A percentile compares a stretch with the other conserved stretches of the same genome.
phyloP scores from a whole-genome alignment of 2,329 filamentous ascomycete genomes.

The Didymella lethalis region DNA sequence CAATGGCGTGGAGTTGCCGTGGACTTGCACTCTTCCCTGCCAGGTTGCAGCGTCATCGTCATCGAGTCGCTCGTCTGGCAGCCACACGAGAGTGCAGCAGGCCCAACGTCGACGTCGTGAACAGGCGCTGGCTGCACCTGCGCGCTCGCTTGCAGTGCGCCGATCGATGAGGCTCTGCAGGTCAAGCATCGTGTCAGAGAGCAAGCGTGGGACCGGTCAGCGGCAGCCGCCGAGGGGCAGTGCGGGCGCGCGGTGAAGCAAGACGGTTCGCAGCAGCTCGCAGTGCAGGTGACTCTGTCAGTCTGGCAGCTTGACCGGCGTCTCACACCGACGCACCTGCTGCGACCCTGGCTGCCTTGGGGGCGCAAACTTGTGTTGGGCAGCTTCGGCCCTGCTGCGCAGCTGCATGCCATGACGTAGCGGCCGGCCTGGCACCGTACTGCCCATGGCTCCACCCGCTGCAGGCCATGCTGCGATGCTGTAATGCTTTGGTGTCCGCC shows the following conservation, averaged over 20 bases:
- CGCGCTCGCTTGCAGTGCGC: neutral
- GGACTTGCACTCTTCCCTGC: constrained; percentile 11
- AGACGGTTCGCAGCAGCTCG: neutral
- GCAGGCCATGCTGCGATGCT: constrained; percentile 4
- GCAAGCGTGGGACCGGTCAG: constrained; percentile 18
- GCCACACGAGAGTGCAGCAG: constrained; percentile 1
- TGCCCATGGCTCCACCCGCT: constrained; percentile 9
- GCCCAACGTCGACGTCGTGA: neutral
- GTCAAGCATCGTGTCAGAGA: constrained; percentile 13
- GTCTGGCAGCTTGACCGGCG: constrained; percentile 8
- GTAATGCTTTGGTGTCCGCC: constrained; percentile 12
- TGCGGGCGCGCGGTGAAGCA: constrained; percentile 7
- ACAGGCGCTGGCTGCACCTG: neutral
- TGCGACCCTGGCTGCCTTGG: neutral
- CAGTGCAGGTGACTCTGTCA: constrained; percentile 7
- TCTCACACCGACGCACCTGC: constrained; percentile 8
- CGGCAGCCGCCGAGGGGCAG: constrained; percentile 15
- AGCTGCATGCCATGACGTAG: constrained; percentile 16
- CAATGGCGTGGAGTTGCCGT: constrained; percentile 5
- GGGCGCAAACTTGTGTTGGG: constrained; percentile 19
- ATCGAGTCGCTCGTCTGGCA: constrained; percentile 8
- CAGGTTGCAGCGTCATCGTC: constrained; percentile 14
- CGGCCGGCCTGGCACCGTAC: constrained; percentile 4
- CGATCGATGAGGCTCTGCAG: constrained; percentile 13
- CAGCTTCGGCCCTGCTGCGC: constrained; percentile 18